Percentiles rank a stretch among this genome's conserved stretches.
Evolutionary conservation across 805 yeast genomes (phyloP).

Genomic region (Yarrowia sp.): DNA sequence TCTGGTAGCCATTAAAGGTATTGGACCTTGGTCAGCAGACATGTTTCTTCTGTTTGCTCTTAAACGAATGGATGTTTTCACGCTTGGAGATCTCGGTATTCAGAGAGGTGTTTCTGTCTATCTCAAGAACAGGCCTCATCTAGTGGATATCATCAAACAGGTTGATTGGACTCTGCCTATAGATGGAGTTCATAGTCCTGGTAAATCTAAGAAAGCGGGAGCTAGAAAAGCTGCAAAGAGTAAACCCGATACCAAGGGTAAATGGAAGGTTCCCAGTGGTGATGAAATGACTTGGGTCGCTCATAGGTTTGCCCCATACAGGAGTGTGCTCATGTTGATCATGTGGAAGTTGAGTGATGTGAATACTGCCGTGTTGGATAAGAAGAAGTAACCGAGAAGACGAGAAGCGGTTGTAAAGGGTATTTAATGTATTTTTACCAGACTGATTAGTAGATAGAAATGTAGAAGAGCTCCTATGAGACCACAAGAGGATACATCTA

Average conservation of each 20-base stretch:
- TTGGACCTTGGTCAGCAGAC: conserved; percentile 73
- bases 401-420: not conserved
- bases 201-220: conserved; percentile 40
- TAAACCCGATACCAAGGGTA: conserved; percentile 42
- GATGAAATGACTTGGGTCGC: conserved; percentile 66
- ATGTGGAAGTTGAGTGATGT: conserved; percentile 72
- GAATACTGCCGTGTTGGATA: conserved; percentile 48
- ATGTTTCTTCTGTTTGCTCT: conserved; percentile 80
- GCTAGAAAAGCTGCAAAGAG: conserved; percentile 40
- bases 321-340: conserved; percentile 63
- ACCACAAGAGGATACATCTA: no score
- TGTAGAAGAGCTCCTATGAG: no score
- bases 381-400: conserved; percentile 14
- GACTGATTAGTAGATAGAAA: not conserved
- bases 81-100: conserved; percentile 77
- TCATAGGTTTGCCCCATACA: conserved; percentile 60
- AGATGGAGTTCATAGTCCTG: conserved; percentile 35
- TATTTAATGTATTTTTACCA: not conserved
- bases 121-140: conserved; percentile 43
- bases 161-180: conserved; percentile 34
- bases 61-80: conserved; percentile 65
- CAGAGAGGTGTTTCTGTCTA: conserved; percentile 76
- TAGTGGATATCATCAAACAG: conserved; percentile 41
- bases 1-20: conserved; percentile 38
- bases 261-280: conserved; percentile 37